Percentiles rank a stretch among this genome's conserved stretches.
Conservation (phyloP, 2,329 filamentous ascomycete species). For the Trichoderma sp. region DNA sequence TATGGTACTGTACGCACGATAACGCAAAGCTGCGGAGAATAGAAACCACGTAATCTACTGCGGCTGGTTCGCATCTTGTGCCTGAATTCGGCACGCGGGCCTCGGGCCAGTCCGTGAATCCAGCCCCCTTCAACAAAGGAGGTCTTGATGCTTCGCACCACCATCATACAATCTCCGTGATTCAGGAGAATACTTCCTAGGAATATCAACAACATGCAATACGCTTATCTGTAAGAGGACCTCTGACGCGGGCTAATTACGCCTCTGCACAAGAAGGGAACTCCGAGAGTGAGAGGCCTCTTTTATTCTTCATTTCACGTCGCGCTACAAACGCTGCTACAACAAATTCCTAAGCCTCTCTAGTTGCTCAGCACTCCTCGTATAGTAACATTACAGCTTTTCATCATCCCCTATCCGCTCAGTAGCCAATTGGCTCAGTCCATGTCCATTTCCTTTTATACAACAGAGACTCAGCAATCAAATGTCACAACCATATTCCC, state of each 20-base stretch:
- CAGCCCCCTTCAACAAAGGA: slow-evolving; percentile 7
- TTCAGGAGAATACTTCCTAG: background rate
- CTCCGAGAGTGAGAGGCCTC: background rate
- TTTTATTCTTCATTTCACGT: background rate
- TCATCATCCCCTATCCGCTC: background rate
- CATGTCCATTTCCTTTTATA: background rate
- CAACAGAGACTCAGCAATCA: background rate
- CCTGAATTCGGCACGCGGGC: slow-evolving; percentile 1
- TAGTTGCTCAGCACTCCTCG: background rate
- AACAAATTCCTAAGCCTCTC: background rate
- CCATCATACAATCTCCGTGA: background rate
- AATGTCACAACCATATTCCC: background rate
- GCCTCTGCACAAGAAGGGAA: background rate
- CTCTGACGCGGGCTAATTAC: background rate
- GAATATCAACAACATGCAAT: background rate
- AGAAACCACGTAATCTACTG: background rate
- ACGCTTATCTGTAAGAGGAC: background rate
- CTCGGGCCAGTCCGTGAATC: background rate
- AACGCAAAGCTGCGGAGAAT: background rate
- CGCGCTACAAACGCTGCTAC: background rate
- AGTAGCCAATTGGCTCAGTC: background rate
- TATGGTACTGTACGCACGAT: background rate
- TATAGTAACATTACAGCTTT: background rate
- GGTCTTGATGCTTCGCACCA: background rate
- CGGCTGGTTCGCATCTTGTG: slow-evolving; percentile 12